These are phyloP conservation scores for Colletotrichum sp. DNA, from an alignment of 2,329 filamentous ascomycete genomes.

Conservation along the genomic window DNA sequence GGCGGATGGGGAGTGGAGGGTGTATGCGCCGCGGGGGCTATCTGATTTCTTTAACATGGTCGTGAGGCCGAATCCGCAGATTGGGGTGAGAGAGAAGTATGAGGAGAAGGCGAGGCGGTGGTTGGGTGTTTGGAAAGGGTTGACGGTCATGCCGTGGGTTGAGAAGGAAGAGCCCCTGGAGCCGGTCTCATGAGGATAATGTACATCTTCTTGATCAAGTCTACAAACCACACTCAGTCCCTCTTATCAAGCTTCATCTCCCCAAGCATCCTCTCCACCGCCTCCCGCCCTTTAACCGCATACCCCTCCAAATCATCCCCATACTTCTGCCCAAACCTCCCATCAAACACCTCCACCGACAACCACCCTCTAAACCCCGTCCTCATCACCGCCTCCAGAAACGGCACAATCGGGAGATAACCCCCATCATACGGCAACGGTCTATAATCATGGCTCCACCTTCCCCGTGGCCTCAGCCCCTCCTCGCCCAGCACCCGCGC, in stretches of 20 bases:
- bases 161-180: neutral
- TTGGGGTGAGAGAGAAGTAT: conserved; percentile 31
- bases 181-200: neutral
- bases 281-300: conserved; percentile 27
- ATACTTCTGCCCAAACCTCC: conserved; percentile 33
- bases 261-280: conserved; percentile 2
- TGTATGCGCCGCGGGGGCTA: conserved; percentile 39
- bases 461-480: conserved; percentile 63
- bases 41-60: conserved; percentile 38
- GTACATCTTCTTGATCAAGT: neutral
- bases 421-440: conserved; percentile 74
- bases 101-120: conserved; percentile 35
- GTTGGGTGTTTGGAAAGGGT: conserved; percentile 31
- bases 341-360: conserved; percentile 65
- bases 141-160: conserved; percentile 32
- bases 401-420: conserved; percentile 71
- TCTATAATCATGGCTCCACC: conserved; percentile 75
- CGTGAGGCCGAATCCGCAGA: conserved; percentile 34
- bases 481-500: conserved; percentile 48
- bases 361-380: conserved; percentile 74
- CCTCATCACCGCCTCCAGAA: conserved; percentile 67
- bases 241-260: conserved; percentile 11
- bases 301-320: conserved; percentile 30
- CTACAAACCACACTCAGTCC: neutral
- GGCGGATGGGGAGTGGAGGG: conserved; percentile 30